Percentiles rank a stretch among this genome's conserved stretches.
phyloP scores from a whole-genome alignment of 306 rosid genomes.

The Myrica gale region DNA sequence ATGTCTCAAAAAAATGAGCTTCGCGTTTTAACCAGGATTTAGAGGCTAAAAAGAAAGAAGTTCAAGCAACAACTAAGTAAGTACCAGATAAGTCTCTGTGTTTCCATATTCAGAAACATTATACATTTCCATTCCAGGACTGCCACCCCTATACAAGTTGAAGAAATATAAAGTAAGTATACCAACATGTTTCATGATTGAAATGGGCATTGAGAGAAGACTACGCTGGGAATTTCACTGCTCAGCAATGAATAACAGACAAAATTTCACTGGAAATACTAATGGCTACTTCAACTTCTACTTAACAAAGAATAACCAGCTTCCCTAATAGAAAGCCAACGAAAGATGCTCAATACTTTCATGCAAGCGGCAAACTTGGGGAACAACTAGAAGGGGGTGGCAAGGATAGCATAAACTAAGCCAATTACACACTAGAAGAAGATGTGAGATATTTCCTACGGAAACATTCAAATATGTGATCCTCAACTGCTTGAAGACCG shows the following conservation, averaged over 20 bases:
- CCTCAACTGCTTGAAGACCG: not conserved
- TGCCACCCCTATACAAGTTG: constrained; percentile 56
- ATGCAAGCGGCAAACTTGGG: not conserved
- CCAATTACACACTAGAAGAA: not conserved
- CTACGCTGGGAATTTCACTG: not conserved
- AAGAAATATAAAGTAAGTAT: constrained; percentile 29
- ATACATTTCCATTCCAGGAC: constrained; percentile 64
- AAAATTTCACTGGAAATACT: not conserved
- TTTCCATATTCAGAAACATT: constrained; percentile 47
- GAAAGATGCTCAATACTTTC: not conserved
- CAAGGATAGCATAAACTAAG: not conserved
- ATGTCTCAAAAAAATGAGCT: not conserved
- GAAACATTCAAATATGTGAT: not conserved
- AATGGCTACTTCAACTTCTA: not conserved
- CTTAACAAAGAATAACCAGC: not conserved
- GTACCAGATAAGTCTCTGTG: constrained; percentile 59
- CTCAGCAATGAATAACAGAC: not conserved
- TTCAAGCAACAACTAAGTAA: not conserved
- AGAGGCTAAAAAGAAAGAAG: not conserved
- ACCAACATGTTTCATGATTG: not conserved
- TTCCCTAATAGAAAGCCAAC: not conserved
- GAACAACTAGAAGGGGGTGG: not conserved
- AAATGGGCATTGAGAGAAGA: not conserved
- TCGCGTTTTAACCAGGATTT: not conserved
- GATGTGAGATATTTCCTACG: not conserved